A percentile compares a stretch with the other conserved stretches of the same genome.
Conservation (phyloP, 2,329 filamentous ascomycete species). For the Fusarium solani-melongenae region DNA sequence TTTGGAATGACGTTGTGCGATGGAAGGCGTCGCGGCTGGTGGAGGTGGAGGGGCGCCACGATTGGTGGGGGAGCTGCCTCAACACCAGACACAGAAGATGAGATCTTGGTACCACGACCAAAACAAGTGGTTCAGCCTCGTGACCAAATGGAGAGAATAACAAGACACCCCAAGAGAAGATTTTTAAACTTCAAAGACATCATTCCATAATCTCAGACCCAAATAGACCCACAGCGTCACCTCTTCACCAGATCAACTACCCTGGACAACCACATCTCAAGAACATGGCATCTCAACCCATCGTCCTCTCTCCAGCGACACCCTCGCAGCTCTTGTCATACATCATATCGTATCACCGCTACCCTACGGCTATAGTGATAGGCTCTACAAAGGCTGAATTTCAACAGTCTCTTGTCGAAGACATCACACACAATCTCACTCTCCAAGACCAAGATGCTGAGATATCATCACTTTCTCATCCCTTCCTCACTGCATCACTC, state of each 20-base stretch:
- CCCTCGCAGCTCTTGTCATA: slow-evolving; percentile 73
- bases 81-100: background rate
- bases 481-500: slow-evolving; percentile 71
- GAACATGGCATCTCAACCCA: slow-evolving; percentile 44
- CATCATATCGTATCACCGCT: slow-evolving; percentile 65
- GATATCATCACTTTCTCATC: slow-evolving; percentile 12
- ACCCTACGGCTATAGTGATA: slow-evolving; percentile 76
- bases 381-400: slow-evolving; percentile 76
- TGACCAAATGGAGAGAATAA: background rate
- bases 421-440: slow-evolving; percentile 51
- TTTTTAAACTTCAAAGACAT: background rate
- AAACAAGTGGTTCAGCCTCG: background rate
- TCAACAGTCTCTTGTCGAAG: slow-evolving; percentile 65
- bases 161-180: background rate
- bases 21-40: slow-evolving; percentile 6
- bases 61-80: slow-evolving; percentile 26
- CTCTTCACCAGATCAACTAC: slow-evolving; percentile 3
- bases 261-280: slow-evolving; percentile 13
- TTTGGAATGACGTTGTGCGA: slow-evolving; percentile 42
- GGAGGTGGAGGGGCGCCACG: slow-evolving; percentile 38
- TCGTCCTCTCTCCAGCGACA: slow-evolving; percentile 63
- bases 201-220: background rate
- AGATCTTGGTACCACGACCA: background rate
- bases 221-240: background rate
- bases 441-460: background rate